Percentiles rank a stretch among this genome's conserved stretches.
Conservation (phyloP, 202 grass and related monocot genomes). For the Digitaria exilis region DNA sequence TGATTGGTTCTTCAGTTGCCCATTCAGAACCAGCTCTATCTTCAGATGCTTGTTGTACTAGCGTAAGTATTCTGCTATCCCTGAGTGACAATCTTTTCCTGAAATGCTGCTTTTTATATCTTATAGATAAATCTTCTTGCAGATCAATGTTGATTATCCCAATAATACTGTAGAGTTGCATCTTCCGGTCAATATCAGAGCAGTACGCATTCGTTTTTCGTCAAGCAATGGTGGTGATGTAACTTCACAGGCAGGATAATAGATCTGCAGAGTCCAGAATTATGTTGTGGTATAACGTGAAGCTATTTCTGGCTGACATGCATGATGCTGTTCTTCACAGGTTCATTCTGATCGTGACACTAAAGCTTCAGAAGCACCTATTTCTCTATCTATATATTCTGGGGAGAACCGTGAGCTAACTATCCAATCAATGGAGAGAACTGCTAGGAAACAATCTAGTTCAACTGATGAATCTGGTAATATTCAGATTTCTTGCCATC, state of each 20-base stretch:
- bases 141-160: conserved; percentile 22
- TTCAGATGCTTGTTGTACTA: not conserved
- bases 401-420: conserved; percentile 25
- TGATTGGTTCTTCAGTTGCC: conserved; percentile 13
- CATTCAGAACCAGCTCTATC: conserved; percentile 30
- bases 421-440: conserved; percentile 6
- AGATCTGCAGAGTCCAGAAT: conserved; percentile 17
- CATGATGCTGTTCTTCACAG: not conserved
- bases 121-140: conserved; percentile 19
- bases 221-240: not conserved
- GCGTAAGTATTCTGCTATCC: conserved; percentile 21
- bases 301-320: not conserved
- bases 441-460: not conserved
- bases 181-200: conserved; percentile 15
- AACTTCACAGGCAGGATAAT: conserved; percentile 21
- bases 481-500: not conserved
- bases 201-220: conserved; percentile 32
- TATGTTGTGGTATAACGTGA: not conserved
- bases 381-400: conserved; percentile 34
- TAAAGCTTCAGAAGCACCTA: conserved; percentile 29
- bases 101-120: conserved; percentile 16
- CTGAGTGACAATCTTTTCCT: not conserved
- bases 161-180: conserved; percentile 33
- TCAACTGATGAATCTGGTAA: conserved; percentile 28
- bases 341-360: conserved; percentile 10